A percentile compares a stretch with the other conserved stretches of the same genome.
These are phyloP conservation scores for Multifurca ochricompacta DNA, from an alignment of 768 basidiomycete genomes.

Conservation along the genomic window DNA sequence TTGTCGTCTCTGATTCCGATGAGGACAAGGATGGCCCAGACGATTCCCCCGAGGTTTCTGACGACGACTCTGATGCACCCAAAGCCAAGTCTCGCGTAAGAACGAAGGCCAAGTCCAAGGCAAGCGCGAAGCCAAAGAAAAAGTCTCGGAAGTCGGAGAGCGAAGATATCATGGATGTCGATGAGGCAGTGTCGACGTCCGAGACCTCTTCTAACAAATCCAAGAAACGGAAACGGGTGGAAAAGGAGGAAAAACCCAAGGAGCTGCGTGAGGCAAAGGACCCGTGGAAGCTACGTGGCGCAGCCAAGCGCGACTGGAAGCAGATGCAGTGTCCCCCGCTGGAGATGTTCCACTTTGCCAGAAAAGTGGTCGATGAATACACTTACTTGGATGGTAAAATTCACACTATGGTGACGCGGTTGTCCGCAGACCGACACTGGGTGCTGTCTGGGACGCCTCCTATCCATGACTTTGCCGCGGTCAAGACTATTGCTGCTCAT, in stretches of 20 bases:
- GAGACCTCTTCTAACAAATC: constrained; percentile 31
- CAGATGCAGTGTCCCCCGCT: constrained; percentile 77
- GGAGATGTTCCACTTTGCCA: constrained; percentile 88
- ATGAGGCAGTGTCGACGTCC: constrained; percentile 34
- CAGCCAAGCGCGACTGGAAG: constrained; percentile 66
- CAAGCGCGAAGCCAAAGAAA: constrained; percentile 23
- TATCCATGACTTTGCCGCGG: constrained; percentile 78
- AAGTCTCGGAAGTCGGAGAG: constrained; percentile 27
- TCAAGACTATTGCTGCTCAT: constrained; percentile 88
- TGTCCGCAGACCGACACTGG: constrained; percentile 80
- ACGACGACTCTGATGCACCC: constrained; percentile 33
- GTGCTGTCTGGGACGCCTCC: constrained; percentile 97
- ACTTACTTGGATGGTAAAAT: constrained; percentile 82
- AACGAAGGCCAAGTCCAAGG: constrained; percentile 21
- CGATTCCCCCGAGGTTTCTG: constrained; percentile 16
- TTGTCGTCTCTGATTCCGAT: constrained; percentile 28
- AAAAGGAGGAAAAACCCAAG: constrained; percentile 27
- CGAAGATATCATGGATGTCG: constrained; percentile 50
- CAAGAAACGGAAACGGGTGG: constrained; percentile 38
- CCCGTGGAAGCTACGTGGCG: constrained; percentile 65
- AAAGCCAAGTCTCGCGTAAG: constrained; percentile 28
- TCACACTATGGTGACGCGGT: constrained; percentile 66
- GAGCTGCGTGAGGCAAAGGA: constrained; percentile 47
- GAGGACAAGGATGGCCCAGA: constrained; percentile 28
- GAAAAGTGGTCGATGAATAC: constrained; percentile 90